phyloP scores from a whole-genome alignment of 208 protist species.

The Leishmania martiniquensis region DNA sequence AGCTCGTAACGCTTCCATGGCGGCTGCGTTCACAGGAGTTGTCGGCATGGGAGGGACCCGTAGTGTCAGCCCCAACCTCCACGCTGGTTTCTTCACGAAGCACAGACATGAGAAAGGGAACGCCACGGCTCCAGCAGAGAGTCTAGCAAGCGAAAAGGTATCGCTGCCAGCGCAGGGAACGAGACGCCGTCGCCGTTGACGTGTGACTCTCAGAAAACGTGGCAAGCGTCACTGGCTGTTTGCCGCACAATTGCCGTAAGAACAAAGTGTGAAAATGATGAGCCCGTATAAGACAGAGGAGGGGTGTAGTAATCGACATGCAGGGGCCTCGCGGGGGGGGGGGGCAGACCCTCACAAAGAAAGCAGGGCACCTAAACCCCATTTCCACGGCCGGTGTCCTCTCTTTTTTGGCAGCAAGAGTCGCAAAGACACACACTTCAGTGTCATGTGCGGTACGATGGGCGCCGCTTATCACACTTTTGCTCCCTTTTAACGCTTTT shows the following conservation, averaged over 20 bases:
- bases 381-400: neutral
- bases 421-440: neutral
- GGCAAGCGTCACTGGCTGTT: neutral
- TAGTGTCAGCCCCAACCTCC: constrained; percentile 15
- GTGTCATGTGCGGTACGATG: neutral
- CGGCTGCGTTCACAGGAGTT: constrained; percentile 34
- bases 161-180: neutral
- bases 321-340: no score
- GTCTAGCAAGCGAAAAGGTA: neutral
- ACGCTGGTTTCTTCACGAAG: neutral
- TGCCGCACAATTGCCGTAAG: neutral
- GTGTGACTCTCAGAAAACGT: neutral
- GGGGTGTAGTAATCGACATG: neutral
- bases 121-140: neutral
- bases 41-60: constrained; percentile 36
- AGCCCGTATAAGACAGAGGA: neutral
- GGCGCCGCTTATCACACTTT: neutral
- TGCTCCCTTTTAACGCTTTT: neutral
- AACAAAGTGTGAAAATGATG: neutral
- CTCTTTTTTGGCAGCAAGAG: neutral
- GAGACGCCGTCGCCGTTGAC: no score
- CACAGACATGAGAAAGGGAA: constrained; percentile 8
- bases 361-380: neutral
- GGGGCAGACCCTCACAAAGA: neutral
- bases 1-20: constrained; percentile 55